Percentiles rank a stretch among this genome's conserved stretches.
Evolutionary conservation across 805 yeast species (phyloP).

Genomic region (Yamadazyma olivae): DNA sequence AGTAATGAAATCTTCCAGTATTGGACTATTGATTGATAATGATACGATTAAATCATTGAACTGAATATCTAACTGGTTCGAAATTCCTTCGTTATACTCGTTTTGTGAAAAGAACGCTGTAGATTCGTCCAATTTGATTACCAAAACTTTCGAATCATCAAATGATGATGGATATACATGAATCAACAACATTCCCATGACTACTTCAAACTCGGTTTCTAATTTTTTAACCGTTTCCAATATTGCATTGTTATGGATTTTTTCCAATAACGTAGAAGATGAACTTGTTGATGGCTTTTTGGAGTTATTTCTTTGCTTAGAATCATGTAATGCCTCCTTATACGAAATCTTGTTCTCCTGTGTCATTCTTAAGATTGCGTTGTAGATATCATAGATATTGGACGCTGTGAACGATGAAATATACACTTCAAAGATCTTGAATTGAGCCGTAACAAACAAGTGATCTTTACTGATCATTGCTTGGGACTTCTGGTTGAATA

Average conservation of each 20-base stretch:
- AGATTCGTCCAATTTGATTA: conserved; percentile 53
- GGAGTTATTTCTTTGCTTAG: conserved; percentile 17
- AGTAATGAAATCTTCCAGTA: conserved; percentile 48
- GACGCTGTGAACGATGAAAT: conserved; percentile 86
- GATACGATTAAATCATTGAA: conserved; percentile 66
- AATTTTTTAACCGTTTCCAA: conserved; percentile 42
- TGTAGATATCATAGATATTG: conserved; percentile 72
- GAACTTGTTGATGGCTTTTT: conserved; percentile 1
- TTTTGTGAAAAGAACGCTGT: conserved; percentile 52
- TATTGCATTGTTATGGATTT: conserved; percentile 14
- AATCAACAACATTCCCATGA: conserved; percentile 51
- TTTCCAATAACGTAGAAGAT: background rate
- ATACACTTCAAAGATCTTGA: conserved; percentile 56
- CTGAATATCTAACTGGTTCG: conserved; percentile 57
- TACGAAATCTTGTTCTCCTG: conserved; percentile 74
- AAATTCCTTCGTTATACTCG: conserved; percentile 41
- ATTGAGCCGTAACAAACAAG: conserved; percentile 47
- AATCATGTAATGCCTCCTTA: conserved; percentile 68
- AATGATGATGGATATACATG: conserved; percentile 84
- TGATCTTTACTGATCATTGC: conserved; percentile 53
- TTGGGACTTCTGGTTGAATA: conserved; percentile 67
- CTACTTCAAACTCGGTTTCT: conserved; percentile 66
- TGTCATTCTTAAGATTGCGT: conserved; percentile 65
- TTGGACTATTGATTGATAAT: conserved; percentile 55
- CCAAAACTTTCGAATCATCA: conserved; percentile 72